Percentiles rank a stretch among this genome's conserved stretches.
Evolutionary conservation across 805 yeast genomes (phyloP).

Genomic region (Lipomyces yamadae): DNA sequence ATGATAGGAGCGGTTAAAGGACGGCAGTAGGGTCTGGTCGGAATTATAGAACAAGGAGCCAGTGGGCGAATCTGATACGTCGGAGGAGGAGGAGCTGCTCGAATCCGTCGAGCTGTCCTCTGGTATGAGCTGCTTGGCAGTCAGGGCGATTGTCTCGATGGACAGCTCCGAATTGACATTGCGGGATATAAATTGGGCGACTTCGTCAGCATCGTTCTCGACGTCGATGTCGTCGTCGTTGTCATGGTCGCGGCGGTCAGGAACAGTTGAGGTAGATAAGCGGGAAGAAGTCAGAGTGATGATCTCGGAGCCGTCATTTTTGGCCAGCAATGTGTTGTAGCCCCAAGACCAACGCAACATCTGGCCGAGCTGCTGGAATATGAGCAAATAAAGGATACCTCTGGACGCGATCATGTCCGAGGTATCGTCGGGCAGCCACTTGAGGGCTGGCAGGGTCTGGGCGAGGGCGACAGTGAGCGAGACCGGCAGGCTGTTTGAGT

Average conservation of each 20-base stretch:
- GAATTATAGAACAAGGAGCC: background rate
- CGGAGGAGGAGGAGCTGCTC: background rate
- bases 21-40: background rate
- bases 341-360: slow-evolving; percentile 75
- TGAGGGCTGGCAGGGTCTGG: slow-evolving; percentile 60
- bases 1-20: background rate
- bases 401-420: slow-evolving; percentile 65
- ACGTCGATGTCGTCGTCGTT: too few species aligned
- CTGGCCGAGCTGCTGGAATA: slow-evolving; percentile 71
- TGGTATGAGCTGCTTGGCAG: slow-evolving; percentile 24
- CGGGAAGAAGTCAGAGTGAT: slow-evolving; percentile 11
- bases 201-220: slow-evolving; percentile 7
- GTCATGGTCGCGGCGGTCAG: background rate
- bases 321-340: slow-evolving; percentile 60
- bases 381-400: slow-evolving; percentile 62
- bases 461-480: slow-evolving; percentile 77
- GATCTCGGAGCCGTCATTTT: slow-evolving; percentile 3
- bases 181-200: slow-evolving; percentile 18
- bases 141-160: slow-evolving; percentile 28
- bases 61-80: background rate
- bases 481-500: slow-evolving; percentile 92
- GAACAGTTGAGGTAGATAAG: background rate
- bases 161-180: slow-evolving; percentile 19
- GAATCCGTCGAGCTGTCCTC: slow-evolving; percentile 22
- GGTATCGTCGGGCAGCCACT: slow-evolving; percentile 61